Evolutionary conservation across 2,329 filamentous ascomycete species (phyloP).

Genomic region (Mycosphaerelloides madeirae): DNA sequence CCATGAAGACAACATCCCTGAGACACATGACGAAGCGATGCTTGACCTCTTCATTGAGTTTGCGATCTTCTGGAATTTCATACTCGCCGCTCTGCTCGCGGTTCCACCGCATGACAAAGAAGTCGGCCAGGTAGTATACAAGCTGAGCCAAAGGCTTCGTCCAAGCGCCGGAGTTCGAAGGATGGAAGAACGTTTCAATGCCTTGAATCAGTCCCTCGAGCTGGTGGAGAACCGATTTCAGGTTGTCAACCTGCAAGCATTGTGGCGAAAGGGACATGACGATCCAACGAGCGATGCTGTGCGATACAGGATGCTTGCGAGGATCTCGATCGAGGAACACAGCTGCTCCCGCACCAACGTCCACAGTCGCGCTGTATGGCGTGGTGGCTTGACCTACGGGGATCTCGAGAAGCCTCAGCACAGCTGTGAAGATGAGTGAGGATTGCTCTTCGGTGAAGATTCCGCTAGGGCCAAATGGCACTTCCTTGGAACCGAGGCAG

Average conservation of each 20-base stretch:
- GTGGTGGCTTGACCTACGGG: constrained; percentile 94
- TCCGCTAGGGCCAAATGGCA: constrained; percentile 79
- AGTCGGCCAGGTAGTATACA: constrained; percentile 86
- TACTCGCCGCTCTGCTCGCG: constrained; percentile 89
- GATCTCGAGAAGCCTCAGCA: constrained; percentile 85
- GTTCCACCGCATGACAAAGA: constrained; percentile 97
- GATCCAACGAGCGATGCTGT: constrained; percentile 89
- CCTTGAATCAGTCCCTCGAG: constrained; percentile 90
- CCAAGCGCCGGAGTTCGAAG: constrained; percentile 91
- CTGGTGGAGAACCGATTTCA: constrained; percentile 68
- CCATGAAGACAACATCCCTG: constrained; percentile 95
- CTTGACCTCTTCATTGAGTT: constrained; percentile 75
- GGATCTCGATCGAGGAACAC: constrained; percentile 86
- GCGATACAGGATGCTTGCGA: constrained; percentile 85
- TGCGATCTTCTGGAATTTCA: constrained; percentile 73
- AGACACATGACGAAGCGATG: constrained; percentile 83
- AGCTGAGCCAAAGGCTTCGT: constrained; percentile 85
- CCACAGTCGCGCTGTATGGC: constrained; percentile 75
- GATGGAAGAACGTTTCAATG: constrained; percentile 97
- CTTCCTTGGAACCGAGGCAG: constrained; percentile 66
- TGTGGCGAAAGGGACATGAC: constrained; percentile 86
- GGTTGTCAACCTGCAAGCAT: constrained; percentile 66
- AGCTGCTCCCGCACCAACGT: constrained; percentile 76
- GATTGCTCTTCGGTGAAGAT: constrained; percentile 92
- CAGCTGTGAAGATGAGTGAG: constrained; percentile 84